Base-by-base conservation (phyloP, 495 filamentous ascomycete species). In the Penicillium subrubescens region DNA sequence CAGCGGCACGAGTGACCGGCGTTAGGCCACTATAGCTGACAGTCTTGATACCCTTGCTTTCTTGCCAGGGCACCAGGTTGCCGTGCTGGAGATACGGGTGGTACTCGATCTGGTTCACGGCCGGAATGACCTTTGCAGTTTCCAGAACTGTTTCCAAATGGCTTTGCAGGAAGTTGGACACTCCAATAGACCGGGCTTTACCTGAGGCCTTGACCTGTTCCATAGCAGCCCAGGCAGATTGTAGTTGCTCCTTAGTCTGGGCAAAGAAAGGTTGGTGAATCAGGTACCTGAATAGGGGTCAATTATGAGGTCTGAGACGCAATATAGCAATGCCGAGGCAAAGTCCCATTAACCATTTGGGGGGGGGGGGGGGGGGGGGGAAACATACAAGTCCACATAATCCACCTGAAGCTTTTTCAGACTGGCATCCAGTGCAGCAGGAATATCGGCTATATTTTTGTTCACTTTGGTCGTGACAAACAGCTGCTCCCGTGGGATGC, bases 41-140 rank as follows among this genome's bases (percentile, higher is more conserved):
- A 0, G 88, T 84, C 7, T 87, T 88, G 68, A 97, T 95, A 23
- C 80, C 79, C 61, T 92, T 81, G 71, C 85, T 76, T 67, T 86
- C 82, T 61, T 90, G 87, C 75, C 84, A 92, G 6, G 78, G 74
- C 6, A 96, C 43, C 17, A 96, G 81, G n/a, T 77, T 75, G 3
- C 78, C 79, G 73, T 89, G 92, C 74, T 96, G 93, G 39, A 97
- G 82, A 73, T 97, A 96, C 0, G 92, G 90, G 69, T 96, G 91
- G 69, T 86, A 94, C 75, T 97, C 92, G 64, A 96, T 91, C 81
- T 96, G 93, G 76, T 97, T 96, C 68, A 93, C 83, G 2, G 81
- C 86, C 0, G 93, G 93, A 14, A 79, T 72, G 23, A 86, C 71
- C 44, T 80, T 87, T 21, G 90, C 88, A 0, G 87, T 91, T 60